These are phyloP conservation scores for Cutaneotrichosporon mucoides DNA, from an alignment of 1,284 basidiomycete species.

Conservation along the genomic window DNA sequence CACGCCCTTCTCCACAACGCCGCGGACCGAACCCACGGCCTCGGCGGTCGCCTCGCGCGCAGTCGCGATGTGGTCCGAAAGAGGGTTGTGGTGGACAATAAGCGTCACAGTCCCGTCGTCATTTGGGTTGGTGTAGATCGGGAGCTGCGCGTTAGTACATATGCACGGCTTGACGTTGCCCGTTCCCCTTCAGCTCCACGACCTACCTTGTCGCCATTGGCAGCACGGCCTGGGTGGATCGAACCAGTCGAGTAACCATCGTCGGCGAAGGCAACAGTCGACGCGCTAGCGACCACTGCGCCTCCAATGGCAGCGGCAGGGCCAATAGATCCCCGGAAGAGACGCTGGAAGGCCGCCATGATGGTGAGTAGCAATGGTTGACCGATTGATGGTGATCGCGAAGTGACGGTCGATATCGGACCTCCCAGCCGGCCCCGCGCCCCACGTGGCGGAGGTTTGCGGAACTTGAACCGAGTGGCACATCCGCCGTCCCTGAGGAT, in stretches of 20 bases:
- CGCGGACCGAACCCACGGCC: constrained; percentile 58
- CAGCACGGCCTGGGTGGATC: constrained; percentile 29
- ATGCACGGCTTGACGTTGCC: too few species aligned
- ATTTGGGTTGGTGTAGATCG: constrained; percentile 67
- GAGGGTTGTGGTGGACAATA: constrained; percentile 64
- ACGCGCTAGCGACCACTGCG: constrained; percentile 12
- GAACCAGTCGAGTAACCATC: constrained; percentile 2
- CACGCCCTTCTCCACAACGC: constrained; percentile 65
- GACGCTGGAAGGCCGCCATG: constrained; percentile 23
- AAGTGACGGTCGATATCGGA: too few species aligned
- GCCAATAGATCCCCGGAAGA: constrained; percentile 19
- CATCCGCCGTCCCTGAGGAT: too few species aligned
- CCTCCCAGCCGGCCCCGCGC: too few species aligned
- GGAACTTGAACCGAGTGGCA: too few species aligned
- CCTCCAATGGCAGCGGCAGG: constrained; percentile 18
- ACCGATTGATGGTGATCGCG: background rate
- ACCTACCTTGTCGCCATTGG: constrained; percentile 38
- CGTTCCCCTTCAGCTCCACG: too few species aligned
- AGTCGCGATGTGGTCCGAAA: constrained; percentile 67
- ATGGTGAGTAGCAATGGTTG: background rate
- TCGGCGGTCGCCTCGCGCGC: constrained; percentile 59
- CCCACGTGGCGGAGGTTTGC: too few species aligned
- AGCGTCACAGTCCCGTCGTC: constrained; percentile 57
- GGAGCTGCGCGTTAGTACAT: constrained; percentile 54
- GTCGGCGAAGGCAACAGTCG: constrained; percentile 17